Base-by-base conservation (phyloP, 1,284 basidiomycete species). In the Schizophyllum commune region DNA sequence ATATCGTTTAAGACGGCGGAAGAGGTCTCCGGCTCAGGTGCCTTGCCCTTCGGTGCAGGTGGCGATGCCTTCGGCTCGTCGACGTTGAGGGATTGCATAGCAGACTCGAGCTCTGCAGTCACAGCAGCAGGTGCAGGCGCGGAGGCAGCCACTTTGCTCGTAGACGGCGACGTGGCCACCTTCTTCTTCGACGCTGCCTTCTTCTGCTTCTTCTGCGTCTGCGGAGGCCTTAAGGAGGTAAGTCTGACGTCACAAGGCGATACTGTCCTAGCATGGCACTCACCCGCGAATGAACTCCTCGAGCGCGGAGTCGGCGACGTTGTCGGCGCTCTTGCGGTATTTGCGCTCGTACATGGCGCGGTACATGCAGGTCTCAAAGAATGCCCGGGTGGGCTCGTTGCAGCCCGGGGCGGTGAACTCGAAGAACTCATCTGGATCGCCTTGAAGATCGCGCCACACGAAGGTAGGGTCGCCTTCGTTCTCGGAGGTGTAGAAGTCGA, bases 261-360 rank as follows among this genome's bases (percentile, higher is more conserved):
- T 47, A 47, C 39, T 47, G 39, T 47, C 17, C 27, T 27, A 27
- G 27, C 27, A 27, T 27, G 27, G 27, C 39, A 81, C 88, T 71
- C 65, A 91, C 91, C 81, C 80, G 83, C 85, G 91, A 33, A 91
- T 83, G 67, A 95, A 89, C 65, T 90, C 84, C 57, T 89, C 82
- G 32, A 95, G 75, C 58, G 91, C 87, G 3, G 78, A 72, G 66
- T 93, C 90, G 19, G 74, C 73, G 7, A 88, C 82, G 60, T 78
- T 80, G 64, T 94, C 90, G 19, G 91, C 91, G 64, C 83, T 85
- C 58, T 68, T 78, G 68, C 80, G 86, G 77, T 88, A 89, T 77
- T 95, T 96, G 75, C 92, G 83, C 73, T 98, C 96, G 73, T 89
- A 98, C 82, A 96, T 93, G 62, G 96, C 96, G 53, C 93, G 88